These are phyloP conservation scores for Lyophyllum semitale DNA, from an alignment of 768 basidiomycete genomes.

Conservation along the genomic window DNA sequence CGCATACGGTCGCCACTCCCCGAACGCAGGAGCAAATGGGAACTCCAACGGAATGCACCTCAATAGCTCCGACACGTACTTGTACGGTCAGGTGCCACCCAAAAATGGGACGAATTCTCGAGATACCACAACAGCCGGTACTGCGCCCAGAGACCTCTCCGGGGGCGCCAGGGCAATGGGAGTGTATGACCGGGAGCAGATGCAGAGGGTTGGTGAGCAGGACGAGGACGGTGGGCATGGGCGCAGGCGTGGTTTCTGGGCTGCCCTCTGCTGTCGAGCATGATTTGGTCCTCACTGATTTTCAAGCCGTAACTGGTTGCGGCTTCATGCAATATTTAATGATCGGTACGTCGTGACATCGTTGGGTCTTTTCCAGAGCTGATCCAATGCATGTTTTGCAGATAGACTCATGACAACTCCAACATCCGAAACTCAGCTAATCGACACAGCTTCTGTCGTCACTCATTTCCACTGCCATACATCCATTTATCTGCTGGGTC, in stretches of 20 bases:
- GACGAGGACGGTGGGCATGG: constrained; percentile 69
- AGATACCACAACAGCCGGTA: constrained; percentile 52
- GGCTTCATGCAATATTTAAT: constrained; percentile 25
- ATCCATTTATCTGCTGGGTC: constrained; percentile 4
- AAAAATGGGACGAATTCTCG: constrained; percentile 55
- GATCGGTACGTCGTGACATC: constrained; percentile 9
- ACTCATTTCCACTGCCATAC: constrained; percentile 13
- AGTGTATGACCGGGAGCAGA: constrained; percentile 67
- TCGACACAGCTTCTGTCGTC: constrained; percentile 12
- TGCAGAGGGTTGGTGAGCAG: constrained; percentile 57
- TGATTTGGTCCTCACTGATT: constrained; percentile 29
- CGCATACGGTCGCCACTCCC: constrained; percentile 61
- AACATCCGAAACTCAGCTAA: constrained; percentile 3
- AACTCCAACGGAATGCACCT: constrained; percentile 44
- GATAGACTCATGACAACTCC: constrained; percentile 13
- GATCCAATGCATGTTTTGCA: constrained; percentile 2
- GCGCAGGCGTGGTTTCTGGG: constrained; percentile 62
- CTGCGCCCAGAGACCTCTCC: constrained; percentile 33
- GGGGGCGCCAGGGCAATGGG: constrained; percentile 54
- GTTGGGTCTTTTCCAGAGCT: not conserved
- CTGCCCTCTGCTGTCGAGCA: constrained; percentile 70
- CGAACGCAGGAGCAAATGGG: constrained; percentile 40
- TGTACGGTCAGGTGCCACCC: constrained; percentile 58
- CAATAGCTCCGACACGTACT: constrained; percentile 68
- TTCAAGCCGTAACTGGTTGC: constrained; percentile 33